These are phyloP conservation scores for Amorphotheca resinae DNA, from an alignment of 495 filamentous ascomycete species.

Conservation along the genomic window DNA sequence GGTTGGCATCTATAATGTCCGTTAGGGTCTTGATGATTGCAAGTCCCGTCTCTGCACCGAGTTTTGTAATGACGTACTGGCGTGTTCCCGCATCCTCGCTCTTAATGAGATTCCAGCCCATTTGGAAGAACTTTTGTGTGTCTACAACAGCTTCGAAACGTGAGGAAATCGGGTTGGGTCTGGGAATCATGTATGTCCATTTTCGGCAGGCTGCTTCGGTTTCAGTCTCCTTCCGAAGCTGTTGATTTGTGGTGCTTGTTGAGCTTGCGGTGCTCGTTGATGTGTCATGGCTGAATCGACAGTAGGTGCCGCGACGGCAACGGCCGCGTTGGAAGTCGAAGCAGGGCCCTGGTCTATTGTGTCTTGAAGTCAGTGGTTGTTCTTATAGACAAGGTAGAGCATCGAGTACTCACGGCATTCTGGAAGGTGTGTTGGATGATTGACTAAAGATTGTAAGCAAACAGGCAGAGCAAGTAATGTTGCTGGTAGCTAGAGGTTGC, in stretches of 20 bases:
- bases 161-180: constrained; percentile 17
- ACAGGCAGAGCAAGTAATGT: constrained; percentile 7
- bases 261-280: constrained; percentile 12
- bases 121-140: constrained; percentile 17
- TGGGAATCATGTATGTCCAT: constrained; percentile 27
- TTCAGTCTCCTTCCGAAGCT: constrained; percentile 18
- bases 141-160: constrained; percentile 16
- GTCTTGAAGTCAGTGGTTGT: constrained; percentile 15
- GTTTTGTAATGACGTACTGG: constrained; percentile 17
- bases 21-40: constrained; percentile 19
- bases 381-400: constrained; percentile 8
- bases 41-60: constrained; percentile 17
- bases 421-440: constrained; percentile 9
- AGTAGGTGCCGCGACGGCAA: constrained; percentile 14
- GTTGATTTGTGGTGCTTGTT: constrained; percentile 10
- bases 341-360: constrained; percentile 15
- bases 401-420: constrained; percentile 16
- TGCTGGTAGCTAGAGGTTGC: constrained; percentile 5
- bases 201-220: constrained; percentile 20
- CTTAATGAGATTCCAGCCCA: constrained; percentile 17
- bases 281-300: constrained; percentile 18
- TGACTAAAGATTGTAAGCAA: constrained; percentile 13
- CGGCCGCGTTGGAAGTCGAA: constrained; percentile 14
- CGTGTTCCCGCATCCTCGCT: constrained; percentile 14
- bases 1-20: constrained; percentile 15